phyloP scores from a whole-genome alignment of 2,329 filamentous ascomycete species.

The Diplodia corticola region DNA sequence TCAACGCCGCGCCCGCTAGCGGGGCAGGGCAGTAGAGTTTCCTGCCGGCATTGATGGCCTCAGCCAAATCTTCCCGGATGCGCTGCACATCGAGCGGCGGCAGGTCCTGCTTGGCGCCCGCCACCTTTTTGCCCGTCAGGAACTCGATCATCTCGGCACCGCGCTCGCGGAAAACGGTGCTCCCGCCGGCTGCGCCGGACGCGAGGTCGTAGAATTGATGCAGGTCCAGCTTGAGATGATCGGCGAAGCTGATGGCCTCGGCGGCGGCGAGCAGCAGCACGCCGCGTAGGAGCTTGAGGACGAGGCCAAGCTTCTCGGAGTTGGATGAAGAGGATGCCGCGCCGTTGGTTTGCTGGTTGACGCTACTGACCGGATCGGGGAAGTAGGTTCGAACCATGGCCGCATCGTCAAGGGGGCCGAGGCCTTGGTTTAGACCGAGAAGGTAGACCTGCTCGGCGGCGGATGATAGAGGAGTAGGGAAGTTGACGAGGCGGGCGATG shows the following conservation, averaged over 20 bases:
- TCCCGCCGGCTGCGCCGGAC: constrained; percentile 41
- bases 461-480: constrained; percentile 62
- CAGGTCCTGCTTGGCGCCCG: constrained; percentile 23
- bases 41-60: constrained; percentile 37
- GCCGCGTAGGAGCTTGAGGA: constrained; percentile 35
- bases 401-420: constrained; percentile 56
- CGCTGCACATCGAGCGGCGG: constrained; percentile 27
- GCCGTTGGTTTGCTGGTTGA: constrained; percentile 30
- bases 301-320: constrained; percentile 36
- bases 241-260: constrained; percentile 40
- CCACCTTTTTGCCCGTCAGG: constrained; percentile 32
- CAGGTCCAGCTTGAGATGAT: constrained; percentile 40
- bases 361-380: constrained; percentile 40
- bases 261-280: constrained; percentile 41
- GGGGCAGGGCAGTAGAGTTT: constrained; percentile 38
- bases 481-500: constrained; percentile 59
- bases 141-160: constrained; percentile 37
- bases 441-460: constrained; percentile 67
- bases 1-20: constrained; percentile 37
- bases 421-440: constrained; percentile 59
- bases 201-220: constrained; percentile 40
- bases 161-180: constrained; percentile 36
- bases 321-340: constrained; percentile 28
- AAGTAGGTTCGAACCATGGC: constrained; percentile 58
- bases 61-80: constrained; percentile 32